Base-by-base conservation (phyloP, 73 alveolate species). In the Tetrahymena elliotti region DNA sequence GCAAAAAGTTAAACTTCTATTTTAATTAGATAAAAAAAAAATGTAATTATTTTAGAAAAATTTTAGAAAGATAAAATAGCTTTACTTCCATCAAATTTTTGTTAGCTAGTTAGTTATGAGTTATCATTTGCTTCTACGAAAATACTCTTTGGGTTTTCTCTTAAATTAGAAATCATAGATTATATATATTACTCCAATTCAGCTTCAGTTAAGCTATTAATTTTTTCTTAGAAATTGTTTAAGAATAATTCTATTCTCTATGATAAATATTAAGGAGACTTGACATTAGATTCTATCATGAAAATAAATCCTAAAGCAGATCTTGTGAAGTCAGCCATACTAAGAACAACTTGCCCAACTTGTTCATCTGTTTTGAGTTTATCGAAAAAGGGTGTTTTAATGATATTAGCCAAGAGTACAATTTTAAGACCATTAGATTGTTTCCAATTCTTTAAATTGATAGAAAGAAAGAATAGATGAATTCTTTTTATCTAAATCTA, bases 331-430 rank as follows among this genome's bases (percentile, higher is more conserved):
- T 52, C 33, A 27, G 83, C 18, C 68, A 92, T 33, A 47, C 95
- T 84, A n/a, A 47, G 93, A n/a, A 94, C 96, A 47, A 53, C 95
- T 41, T 94, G 84, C 22, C 96, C 96, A 31, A 94, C 52, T 84
- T 94, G 88, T 22, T 94, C 96, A 12, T 38, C 83, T 11, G 96
- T 94, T 84, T 95, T 84, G 34, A 94, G 83, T 52, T 94, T 41
- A n/a, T 93, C 68, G 53, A 94, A 94, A 47, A 94, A 94, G 13
- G 96, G 96, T 13, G 93, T 94, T 47, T 94, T 94, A 33, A 94
- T 83, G 1, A 94, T 94, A 84, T 94, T 84, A 3, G 96, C 93
- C 37, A 94, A 88, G 20, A 94, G 15, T 52, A 84, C 93, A 18
- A 84, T 31, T 33, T 35, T 27, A 27, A 84, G 37, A 3, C n/a